Evolutionary conservation across 1,139 yeast species (phyloP).

Genomic region (Fermentozyma sake): DNA sequence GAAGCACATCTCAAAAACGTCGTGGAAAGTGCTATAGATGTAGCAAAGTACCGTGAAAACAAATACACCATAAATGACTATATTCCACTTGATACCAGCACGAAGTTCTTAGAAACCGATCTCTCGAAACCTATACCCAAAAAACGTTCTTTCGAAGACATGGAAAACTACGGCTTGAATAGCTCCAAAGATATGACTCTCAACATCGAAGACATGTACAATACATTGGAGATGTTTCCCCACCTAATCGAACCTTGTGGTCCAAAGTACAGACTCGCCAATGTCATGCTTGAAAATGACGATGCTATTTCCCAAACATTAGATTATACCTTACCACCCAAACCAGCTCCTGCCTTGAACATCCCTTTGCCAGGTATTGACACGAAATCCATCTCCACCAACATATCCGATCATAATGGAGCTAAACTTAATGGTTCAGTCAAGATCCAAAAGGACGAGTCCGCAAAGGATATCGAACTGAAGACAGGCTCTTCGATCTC

Average conservation of each 20-base stretch:
- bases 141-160: conserved; percentile 18
- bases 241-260: conserved; percentile 67
- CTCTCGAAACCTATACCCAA: conserved; percentile 4
- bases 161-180: conserved; percentile 8
- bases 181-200: conserved; percentile 33
- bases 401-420: conserved; percentile 3
- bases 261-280: conserved; percentile 47
- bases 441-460: conserved; percentile 7
- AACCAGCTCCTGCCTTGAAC: no score
- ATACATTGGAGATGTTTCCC: conserved; percentile 61
- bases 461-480: neutral
- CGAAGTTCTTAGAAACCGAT: neutral
- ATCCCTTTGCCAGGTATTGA: no score
- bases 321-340: conserved; percentile 42
- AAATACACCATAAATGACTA: conserved; percentile 48
- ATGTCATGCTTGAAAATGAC: conserved; percentile 56
- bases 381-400: conserved; percentile 12
- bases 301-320: conserved; percentile 34
- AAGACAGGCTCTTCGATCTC: conserved; percentile 5
- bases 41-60: conserved; percentile 55
- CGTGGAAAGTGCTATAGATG: conserved; percentile 71
- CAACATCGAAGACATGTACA: conserved; percentile 62
- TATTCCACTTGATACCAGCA: conserved; percentile 15
- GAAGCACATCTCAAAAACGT: conserved; percentile 75
- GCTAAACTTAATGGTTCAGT: conserved; percentile 4